phyloP scores from a whole-genome alignment of 2,329 filamentous ascomycete genomes.

The Clonostachys sp. region DNA sequence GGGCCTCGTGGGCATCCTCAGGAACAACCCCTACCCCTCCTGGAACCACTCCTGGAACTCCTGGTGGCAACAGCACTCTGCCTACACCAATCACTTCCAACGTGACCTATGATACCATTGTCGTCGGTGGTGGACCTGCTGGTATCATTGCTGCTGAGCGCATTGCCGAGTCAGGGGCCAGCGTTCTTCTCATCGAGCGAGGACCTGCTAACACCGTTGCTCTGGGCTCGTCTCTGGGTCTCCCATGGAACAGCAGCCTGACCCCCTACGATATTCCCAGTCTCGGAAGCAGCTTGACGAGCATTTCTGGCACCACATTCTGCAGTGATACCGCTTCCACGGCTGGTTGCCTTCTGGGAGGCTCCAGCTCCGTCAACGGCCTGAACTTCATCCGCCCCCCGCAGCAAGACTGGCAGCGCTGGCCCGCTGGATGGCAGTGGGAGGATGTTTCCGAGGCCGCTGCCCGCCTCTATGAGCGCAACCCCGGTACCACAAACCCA shows the following conservation, averaged over 20 bases:
- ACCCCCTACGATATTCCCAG: conserved; percentile 64
- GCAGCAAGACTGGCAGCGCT: conserved; percentile 65
- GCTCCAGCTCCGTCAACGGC: conserved; percentile 60
- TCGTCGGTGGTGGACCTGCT: conserved; percentile 13
- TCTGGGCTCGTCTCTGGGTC: no score
- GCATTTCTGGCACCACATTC: conserved; percentile 50
- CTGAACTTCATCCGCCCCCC: conserved; percentile 64
- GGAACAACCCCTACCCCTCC: no score
- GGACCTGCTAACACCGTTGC: conserved; percentile 51
- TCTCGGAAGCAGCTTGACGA: conserved; percentile 13
- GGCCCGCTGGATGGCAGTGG: conserved; percentile 66
- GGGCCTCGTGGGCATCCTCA: no score
- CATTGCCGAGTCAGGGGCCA: conserved; percentile 59
- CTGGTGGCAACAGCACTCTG: no score
- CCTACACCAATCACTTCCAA: no score
- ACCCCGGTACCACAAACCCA: conserved; percentile 47
- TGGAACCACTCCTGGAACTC: no score
- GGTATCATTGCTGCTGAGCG: conserved; percentile 20
- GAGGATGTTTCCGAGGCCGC: conserved; percentile 46
- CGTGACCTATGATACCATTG: conserved; percentile 14
- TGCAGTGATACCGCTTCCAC: conserved; percentile 11
- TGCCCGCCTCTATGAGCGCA: conserved; percentile 55
- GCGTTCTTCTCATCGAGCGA: conserved; percentile 58
- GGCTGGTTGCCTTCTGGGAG: conserved; percentile 62
- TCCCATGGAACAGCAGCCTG: conserved; percentile 52